phyloP scores from a whole-genome alignment of 2,329 filamentous ascomycete species.

The Chlorencoelia australis region DNA sequence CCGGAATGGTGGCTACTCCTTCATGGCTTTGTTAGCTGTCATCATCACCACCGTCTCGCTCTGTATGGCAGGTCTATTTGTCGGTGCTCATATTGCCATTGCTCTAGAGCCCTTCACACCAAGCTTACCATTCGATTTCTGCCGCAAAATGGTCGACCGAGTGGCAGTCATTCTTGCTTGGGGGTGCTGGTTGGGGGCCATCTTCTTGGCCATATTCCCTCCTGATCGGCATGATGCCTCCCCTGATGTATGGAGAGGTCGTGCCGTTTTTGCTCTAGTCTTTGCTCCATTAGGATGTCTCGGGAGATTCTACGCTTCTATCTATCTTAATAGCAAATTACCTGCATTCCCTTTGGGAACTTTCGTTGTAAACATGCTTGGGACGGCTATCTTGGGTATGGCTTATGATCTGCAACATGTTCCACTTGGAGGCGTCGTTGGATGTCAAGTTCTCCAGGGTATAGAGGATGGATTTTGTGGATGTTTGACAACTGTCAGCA shows the following conservation, averaged over 20 bases:
- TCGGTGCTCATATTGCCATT: conserved; percentile 67
- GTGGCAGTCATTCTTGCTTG: conserved; percentile 53
- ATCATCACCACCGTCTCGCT: conserved; percentile 62
- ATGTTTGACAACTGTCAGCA: conserved; percentile 55
- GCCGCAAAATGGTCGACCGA: conserved; percentile 54
- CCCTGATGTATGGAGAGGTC: conserved; percentile 60
- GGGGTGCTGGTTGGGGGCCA: conserved; percentile 68
- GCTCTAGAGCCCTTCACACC: conserved; percentile 48
- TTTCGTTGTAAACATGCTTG: conserved; percentile 70
- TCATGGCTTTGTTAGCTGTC: conserved; percentile 71
- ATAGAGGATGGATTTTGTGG: conserved; percentile 61
- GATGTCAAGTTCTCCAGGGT: conserved; percentile 59
- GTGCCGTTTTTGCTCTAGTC: conserved; percentile 64
- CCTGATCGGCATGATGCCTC: conserved; percentile 41
- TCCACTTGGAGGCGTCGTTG: conserved; percentile 41
- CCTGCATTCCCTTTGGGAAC: conserved; percentile 75
- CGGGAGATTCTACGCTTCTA: conserved; percentile 60
- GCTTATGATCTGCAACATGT: conserved; percentile 70
- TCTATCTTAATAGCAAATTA: conserved; percentile 58
- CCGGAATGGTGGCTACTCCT: conserved; percentile 66
- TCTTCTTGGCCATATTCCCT: conserved; percentile 62
- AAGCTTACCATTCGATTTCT: conserved; percentile 45
- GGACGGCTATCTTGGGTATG: conserved; percentile 65
- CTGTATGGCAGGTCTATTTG: conserved; percentile 56
- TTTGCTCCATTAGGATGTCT: conserved; percentile 78